Conservation (phyloP, 345 rosid species). For the Pelargonium nanum region DNA sequence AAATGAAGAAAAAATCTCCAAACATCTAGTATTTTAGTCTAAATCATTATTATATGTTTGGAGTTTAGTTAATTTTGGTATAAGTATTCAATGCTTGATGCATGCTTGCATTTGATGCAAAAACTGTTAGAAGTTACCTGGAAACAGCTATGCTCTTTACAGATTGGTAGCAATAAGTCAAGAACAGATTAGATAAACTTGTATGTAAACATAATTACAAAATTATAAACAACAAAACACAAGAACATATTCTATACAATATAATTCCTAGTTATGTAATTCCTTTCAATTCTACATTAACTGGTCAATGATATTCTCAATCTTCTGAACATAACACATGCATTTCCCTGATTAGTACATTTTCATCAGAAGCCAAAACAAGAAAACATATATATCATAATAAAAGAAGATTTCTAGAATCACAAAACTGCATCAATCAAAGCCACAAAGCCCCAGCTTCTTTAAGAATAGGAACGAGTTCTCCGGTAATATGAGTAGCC, state of each 20-base stretch:
- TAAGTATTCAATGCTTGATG: not conserved
- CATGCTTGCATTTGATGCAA: not conserved
- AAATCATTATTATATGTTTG: not conserved
- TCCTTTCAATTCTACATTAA: not conserved
- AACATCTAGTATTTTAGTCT: not conserved
- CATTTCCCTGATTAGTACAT: not conserved
- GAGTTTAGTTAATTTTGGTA: not conserved
- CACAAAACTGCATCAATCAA: constrained; percentile 16
- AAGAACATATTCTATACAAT: not conserved
- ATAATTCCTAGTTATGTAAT: not conserved
- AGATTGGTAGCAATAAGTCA: not conserved
- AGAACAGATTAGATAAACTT: not conserved
- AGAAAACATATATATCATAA: not conserved
- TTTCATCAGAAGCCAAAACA: not conserved
- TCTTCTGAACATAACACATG: too few relatives aligned
- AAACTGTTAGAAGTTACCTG: not conserved
- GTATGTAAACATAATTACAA: not conserved
- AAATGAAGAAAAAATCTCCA: not conserved
- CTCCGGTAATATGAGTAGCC: constrained; percentile 90
- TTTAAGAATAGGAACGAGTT: constrained; percentile 61
- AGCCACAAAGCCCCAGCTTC: constrained; percentile 98
- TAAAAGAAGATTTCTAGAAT: not conserved
- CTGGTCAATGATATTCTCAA: too few relatives aligned
- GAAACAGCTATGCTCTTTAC: constrained; percentile 1
- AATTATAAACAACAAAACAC: not conserved